Conservation (phyloP, 345 rosid genomes). For the Lepidium africanum region DNA sequence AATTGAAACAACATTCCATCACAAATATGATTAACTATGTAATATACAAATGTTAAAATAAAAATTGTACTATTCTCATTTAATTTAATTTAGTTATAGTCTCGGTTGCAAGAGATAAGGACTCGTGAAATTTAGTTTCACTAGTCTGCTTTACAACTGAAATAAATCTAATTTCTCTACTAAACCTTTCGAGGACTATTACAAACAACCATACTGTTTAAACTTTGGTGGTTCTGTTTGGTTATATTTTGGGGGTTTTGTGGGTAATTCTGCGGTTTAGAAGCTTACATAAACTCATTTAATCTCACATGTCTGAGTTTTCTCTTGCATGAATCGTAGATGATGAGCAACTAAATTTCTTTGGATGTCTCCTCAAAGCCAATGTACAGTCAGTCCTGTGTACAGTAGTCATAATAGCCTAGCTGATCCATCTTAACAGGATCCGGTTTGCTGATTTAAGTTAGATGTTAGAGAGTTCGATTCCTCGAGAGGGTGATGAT, state of each 20-base stretch:
- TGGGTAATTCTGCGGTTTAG: not conserved
- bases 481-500: not conserved
- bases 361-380: slow-evolving; percentile 4
- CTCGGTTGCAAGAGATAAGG: not conserved
- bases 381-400: slow-evolving; percentile 22
- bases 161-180: not conserved
- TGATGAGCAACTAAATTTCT: not conserved
- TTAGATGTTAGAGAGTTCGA: slow-evolving; percentile 3
- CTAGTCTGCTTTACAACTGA: not conserved
- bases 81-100: no score
- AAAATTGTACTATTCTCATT: no score
- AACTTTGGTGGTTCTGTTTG: not conserved
- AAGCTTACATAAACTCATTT: not conserved
- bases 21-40: no score
- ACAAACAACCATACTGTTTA: not conserved
- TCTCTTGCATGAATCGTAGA: not conserved
- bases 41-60: no score
- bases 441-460: slow-evolving; percentile 10
- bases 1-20: no score
- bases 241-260: not conserved
- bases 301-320: not conserved
- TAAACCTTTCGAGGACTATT: not conserved
- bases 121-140: not conserved
- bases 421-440: slow-evolving; percentile 10
- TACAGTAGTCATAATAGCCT: slow-evolving; percentile 1